Percentiles rank a stretch among this genome's conserved stretches.
These are phyloP conservation scores for Suillus fuscotomentosus DNA, from an alignment of 768 basidiomycete species.

Conservation along the genomic window DNA sequence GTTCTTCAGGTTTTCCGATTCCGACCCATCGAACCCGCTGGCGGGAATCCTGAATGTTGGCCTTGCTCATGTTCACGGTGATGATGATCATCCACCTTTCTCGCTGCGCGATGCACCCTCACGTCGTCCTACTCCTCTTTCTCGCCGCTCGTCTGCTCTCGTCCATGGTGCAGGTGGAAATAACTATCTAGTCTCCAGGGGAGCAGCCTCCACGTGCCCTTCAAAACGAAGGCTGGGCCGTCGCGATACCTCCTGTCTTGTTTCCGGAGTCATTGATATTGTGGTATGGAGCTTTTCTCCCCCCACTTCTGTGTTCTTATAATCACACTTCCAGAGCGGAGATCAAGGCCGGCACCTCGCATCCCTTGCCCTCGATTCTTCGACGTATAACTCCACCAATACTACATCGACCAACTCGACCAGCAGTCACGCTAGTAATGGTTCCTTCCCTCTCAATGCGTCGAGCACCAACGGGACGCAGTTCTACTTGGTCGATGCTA, in stretches of 20 bases:
- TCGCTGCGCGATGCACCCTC: not conserved
- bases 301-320: not conserved
- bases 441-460: conserved; percentile 44
- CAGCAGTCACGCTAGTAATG: conserved; percentile 23
- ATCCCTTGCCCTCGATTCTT: conserved; percentile 21
- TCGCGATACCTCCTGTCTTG: conserved; percentile 22
- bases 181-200: conserved; percentile 25
- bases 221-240: not conserved
- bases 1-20: not conserved
- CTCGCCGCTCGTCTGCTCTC: conserved; percentile 21
- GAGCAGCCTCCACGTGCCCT: not conserved
- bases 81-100: not conserved
- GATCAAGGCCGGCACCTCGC: conserved; percentile 16
- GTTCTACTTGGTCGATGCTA: conserved; percentile 36
- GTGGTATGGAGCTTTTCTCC: conserved; percentile 34
- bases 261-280: conserved; percentile 47
- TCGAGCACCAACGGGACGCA: conserved; percentile 46
- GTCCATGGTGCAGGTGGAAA: conserved; percentile 25
- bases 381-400: conserved; percentile 5
- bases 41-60: not conserved
- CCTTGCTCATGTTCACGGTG: not conserved
- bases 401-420: conserved; percentile 23
- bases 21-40: not conserved
- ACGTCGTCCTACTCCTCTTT: conserved; percentile 5
- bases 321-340: not conserved